Evolutionary conservation across 768 basidiomycete genomes (phyloP).

Genomic region (Arthromyces matolae): DNA sequence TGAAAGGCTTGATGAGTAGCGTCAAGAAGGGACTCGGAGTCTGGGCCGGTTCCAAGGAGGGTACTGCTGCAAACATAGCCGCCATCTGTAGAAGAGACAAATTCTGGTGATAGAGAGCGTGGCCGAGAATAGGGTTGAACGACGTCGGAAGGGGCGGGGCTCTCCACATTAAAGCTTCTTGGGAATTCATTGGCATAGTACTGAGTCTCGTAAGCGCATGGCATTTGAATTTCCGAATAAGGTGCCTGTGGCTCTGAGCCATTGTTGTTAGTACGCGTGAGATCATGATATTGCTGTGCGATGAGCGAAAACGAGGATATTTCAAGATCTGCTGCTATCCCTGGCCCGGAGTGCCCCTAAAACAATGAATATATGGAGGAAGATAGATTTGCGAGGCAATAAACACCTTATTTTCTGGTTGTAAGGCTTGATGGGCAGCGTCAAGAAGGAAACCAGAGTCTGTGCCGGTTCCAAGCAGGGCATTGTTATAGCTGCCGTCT

Average conservation of each 20-base stretch:
- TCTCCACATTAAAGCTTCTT: too few species aligned
- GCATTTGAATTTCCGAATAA: background rate
- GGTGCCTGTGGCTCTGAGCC: too few species aligned
- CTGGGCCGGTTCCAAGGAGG: background rate
- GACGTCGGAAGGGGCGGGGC: too few species aligned
- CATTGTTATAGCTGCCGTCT: background rate
- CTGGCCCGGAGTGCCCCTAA: background rate
- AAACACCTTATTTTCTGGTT: background rate
- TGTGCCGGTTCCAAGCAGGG: background rate
- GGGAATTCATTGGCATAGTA: too few species aligned
- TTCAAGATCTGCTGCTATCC: background rate
- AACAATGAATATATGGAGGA: background rate
- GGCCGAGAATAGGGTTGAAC: too few species aligned
- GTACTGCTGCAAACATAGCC: background rate
- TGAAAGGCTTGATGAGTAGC: background rate
- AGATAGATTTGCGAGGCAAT: background rate
- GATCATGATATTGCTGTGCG: too few species aligned
- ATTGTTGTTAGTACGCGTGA: background rate
- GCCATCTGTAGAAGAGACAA: background rate
- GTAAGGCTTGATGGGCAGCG: background rate
- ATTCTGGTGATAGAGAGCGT: background rate
- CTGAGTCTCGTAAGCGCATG: too few species aligned
- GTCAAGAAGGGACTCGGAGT: background rate
- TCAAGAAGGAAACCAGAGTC: background rate
- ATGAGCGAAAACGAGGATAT: too few species aligned